Evolutionary conservation across 768 basidiomycete genomes (phyloP).

Genomic region (Myochromella boudieri): DNA sequence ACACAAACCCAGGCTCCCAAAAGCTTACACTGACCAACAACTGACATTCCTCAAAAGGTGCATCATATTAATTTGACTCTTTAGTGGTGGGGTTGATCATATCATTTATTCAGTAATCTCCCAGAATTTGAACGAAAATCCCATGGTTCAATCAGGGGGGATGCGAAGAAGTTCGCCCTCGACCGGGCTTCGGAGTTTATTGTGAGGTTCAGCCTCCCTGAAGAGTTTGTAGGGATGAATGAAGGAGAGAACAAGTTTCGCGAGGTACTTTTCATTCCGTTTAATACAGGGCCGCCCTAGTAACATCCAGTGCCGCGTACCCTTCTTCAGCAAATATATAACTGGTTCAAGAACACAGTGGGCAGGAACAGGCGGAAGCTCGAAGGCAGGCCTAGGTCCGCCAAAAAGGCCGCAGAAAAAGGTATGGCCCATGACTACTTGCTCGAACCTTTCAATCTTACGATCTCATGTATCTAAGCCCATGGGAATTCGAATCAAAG

Average conservation of each 20-base stretch:
- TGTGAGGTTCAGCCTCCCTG: constrained; percentile 54
- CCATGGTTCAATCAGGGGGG: constrained; percentile 59
- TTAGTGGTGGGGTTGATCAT: constrained; percentile 8
- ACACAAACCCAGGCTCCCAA: constrained; percentile 64
- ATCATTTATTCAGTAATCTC: constrained; percentile 35
- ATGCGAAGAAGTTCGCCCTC: constrained; percentile 69
- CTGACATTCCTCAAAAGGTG: constrained; percentile 56
- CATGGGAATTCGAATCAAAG: constrained; percentile 19
- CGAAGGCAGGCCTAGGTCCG: constrained; percentile 52
- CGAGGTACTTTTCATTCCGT: constrained; percentile 41
- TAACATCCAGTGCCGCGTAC: constrained; percentile 14
- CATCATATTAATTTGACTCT: constrained; percentile 5
- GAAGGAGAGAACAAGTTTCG: constrained; percentile 62
- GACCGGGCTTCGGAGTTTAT: constrained; percentile 65
- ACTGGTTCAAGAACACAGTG: constrained; percentile 74
- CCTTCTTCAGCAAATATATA: constrained; percentile 60
- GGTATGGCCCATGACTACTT: constrained; percentile 26
- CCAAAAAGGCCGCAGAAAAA: constrained; percentile 53
- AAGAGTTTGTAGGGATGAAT: constrained; percentile 51
- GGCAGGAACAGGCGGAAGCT: constrained; percentile 58
- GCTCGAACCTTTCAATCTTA: background rate
- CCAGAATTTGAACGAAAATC: constrained; percentile 60
- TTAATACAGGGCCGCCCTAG: constrained; percentile 1
- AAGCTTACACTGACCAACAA: constrained; percentile 65
- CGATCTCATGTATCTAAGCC: constrained; percentile 14